Evolutionary conservation across 2,329 filamentous ascomycete genomes (phyloP), one percentile per base, ranked within the genome.

Genomic region (Penicillium frequentans): DNA sequence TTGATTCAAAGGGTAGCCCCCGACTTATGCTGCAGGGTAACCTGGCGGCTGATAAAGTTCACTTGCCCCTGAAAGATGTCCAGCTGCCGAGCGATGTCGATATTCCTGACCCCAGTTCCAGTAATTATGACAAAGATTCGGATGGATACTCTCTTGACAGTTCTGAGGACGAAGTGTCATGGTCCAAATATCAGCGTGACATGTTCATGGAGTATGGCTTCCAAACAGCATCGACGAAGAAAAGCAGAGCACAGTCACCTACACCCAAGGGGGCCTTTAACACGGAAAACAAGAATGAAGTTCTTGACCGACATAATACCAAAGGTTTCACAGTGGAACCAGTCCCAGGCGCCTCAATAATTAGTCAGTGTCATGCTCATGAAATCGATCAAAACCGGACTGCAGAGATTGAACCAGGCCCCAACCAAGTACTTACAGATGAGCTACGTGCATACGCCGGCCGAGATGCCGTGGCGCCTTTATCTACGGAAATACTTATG

Each of bases 1-100:
- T 76, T 10, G 73, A 76, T 54, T 60, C 61, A 10, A 73, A 76
- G 59, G 74, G 74, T 35, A 76, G 73, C 52, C 74, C 74, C 35
- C 66, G 66, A 44, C 66, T 69, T 27, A 19, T 62, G 6, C 51
- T 43, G 11, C 42, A 56, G 31, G 42, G 19, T n/a, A 44, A 21
- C 11, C 50, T 48, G 19, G 29, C 19, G 21, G 27, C 29, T 37
- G 10, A 27, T 44, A 24, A 16, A 9, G 8, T 27, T 43, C 47
- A 37, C n/a, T 10, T 47, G 37, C 49, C 29, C 8, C 27, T 50
- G 21, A 37, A 59, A 24, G 47, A 23, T 6, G 44, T 48, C 21
- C 21, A 10, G 9, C 3, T 42, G 24, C 19, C 23, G 39, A 37
- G 26, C 33, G 23, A 46, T 21, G 47, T 39, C 19, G 46, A 31